Percentiles rank a stretch among this genome's conserved stretches.
phyloP scores from a whole-genome alignment of 1,284 basidiomycete species.

The Fistulinella cinereoalba region DNA sequence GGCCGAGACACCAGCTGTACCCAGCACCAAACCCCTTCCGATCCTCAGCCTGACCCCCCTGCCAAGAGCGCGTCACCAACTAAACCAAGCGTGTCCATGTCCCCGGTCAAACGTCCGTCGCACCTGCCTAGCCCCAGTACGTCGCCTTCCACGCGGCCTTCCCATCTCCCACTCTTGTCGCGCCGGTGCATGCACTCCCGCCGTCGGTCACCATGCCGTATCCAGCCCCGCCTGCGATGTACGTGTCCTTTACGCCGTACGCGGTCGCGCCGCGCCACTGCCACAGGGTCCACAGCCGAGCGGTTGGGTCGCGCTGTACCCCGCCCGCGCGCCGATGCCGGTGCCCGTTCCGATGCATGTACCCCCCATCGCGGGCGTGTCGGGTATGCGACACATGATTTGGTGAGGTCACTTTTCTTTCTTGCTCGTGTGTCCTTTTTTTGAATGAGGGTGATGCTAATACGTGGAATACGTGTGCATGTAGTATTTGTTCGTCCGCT shows the following conservation, averaged over 20 bases:
- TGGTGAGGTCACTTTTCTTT: too few relatives aligned
- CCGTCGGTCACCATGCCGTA: slow-evolving; percentile 13
- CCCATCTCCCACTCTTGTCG: slow-evolving; percentile 15
- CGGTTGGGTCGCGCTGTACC: slow-evolving; percentile 25
- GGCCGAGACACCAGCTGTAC: not conserved
- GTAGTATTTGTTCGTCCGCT: too few relatives aligned
- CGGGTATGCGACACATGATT: slow-evolving; percentile 28
- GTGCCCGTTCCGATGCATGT: slow-evolving; percentile 15
- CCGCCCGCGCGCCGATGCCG: slow-evolving; percentile 18
- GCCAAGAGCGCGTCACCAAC: slow-evolving; percentile 7
- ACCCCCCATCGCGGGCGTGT: slow-evolving; percentile 19
- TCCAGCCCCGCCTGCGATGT: slow-evolving; percentile 23
- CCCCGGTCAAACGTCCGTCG: too few relatives aligned
- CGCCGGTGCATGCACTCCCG: slow-evolving; percentile 5
- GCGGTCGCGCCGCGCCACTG: slow-evolving; percentile 9
- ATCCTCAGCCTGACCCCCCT: slow-evolving; percentile 15
- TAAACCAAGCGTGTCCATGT: too few relatives aligned
- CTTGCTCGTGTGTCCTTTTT: too few relatives aligned
- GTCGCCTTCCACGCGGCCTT: slow-evolving; percentile 2
- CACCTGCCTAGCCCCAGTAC: not conserved
- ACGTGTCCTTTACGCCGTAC: slow-evolving; percentile 25
- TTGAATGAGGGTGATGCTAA: too few relatives aligned
- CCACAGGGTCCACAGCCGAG: slow-evolving; percentile 14
- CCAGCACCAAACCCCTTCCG: slow-evolving; percentile 22
- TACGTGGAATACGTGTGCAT: too few relatives aligned